phyloP scores from a whole-genome alignment of 306 rosid species.

The Alnus glutinosa region DNA sequence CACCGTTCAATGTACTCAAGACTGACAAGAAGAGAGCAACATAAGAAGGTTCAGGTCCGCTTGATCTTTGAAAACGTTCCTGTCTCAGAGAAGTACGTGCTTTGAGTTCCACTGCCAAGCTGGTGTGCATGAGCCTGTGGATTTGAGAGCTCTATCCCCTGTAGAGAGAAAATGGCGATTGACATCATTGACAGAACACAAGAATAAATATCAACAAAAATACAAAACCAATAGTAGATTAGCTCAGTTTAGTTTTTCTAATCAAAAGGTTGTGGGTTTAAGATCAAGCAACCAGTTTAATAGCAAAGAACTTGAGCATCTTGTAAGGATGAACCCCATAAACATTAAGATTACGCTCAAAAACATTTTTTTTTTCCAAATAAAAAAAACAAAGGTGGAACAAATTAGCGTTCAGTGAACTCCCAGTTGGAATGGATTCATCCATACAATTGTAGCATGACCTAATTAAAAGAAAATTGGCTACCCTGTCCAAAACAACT shows the following conservation, averaged over 20 bases:
- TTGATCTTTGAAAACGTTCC: conserved; percentile 91
- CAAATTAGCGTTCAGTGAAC: neutral
- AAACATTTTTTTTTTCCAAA: neutral
- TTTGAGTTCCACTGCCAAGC: conserved; percentile 92
- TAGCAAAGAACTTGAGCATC: neutral
- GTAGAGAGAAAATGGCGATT: conserved; percentile 15
- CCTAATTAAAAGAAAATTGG: neutral
- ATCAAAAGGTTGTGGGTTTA: neutral
- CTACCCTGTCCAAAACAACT: neutral
- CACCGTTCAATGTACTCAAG: neutral
- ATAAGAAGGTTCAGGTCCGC: conserved; percentile 54
- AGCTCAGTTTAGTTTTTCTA: neutral
- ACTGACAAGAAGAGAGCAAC: neutral
- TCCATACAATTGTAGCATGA: neutral
- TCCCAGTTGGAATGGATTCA: neutral
- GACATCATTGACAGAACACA: neutral
- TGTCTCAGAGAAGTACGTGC: conserved; percentile 94
- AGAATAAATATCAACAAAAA: neutral
- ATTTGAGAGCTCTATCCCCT: conserved; percentile 95
- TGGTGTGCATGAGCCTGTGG: conserved; percentile 97
- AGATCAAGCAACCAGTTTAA: neutral
- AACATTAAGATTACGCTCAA: neutral
- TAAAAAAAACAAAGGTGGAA: too few species aligned
- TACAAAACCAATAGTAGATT: neutral
- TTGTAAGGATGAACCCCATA: neutral